phyloP scores from a whole-genome alignment of 139 green algal species.

The Trebouxia sp. region DNA sequence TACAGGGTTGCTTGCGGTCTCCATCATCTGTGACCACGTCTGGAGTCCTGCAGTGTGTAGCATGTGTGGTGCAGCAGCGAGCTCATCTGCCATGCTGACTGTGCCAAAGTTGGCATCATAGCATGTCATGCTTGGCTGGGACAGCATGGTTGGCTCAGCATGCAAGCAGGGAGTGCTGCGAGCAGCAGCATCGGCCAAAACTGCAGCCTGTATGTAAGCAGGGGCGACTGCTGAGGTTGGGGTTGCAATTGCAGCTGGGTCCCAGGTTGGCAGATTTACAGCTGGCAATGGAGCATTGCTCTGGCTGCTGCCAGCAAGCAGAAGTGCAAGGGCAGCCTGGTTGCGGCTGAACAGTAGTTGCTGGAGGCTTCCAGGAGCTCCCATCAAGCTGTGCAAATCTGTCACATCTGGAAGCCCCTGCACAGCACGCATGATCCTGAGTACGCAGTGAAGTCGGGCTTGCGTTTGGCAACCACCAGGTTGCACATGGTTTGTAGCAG shows the following conservation, averaged over 20 bases:
- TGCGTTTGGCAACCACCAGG: too few species aligned
- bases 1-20: too few species aligned
- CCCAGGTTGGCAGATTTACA: background rate
- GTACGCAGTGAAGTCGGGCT: too few species aligned
- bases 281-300: background rate
- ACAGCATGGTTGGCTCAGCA: background rate
- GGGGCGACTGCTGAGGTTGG: background rate
- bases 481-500: too few species aligned
- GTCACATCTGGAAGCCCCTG: background rate
- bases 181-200: background rate
- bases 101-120: too few species aligned
- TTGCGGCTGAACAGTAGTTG: background rate
- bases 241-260: background rate
- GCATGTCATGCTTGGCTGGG: too few species aligned
- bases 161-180: background rate
- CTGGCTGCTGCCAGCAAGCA: conserved; percentile 3
- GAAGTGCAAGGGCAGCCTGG: background rate
- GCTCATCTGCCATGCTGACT: too few species aligned
- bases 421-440: background rate
- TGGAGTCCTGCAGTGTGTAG: too few species aligned
- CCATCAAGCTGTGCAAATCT: background rate
- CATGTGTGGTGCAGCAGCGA: too few species aligned
- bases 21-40: too few species aligned
- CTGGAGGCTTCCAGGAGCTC: background rate
- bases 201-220: background rate